Conservation (phyloP, 371 early-diverging fungal genomes). For the Apophysomyces trapeziformis region DNA sequence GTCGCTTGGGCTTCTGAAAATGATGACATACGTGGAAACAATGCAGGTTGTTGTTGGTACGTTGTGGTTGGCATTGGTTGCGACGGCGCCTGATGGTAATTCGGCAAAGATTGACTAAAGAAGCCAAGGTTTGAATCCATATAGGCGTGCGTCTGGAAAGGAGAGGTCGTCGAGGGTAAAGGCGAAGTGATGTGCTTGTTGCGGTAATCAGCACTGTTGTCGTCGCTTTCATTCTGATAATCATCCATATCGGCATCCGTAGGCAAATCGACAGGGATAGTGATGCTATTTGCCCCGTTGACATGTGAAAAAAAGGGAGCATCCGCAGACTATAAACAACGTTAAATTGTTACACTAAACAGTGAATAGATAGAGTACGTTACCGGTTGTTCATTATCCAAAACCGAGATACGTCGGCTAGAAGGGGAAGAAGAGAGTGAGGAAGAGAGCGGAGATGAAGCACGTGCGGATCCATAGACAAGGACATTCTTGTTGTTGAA, state of each 20-base stretch:
- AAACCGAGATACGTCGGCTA: conserved; percentile 3
- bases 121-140: conserved; percentile 16
- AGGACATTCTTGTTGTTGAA: conserved; percentile 29
- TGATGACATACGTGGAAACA: conserved; percentile 14
- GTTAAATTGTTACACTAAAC: not conserved
- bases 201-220: conserved; percentile 5
- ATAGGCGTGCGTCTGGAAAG: not conserved
- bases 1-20: conserved; percentile 25
- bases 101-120: conserved; percentile 28
- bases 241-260: conserved; percentile 41
- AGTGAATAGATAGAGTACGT: not conserved
- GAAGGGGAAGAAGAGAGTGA: conserved; percentile 5
- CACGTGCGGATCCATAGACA: conserved; percentile 32
- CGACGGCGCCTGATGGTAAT: conserved; percentile 9
- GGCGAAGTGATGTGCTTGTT: conserved; percentile 23
- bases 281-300: conserved; percentile 33
- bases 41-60: conserved; percentile 12
- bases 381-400: conserved; percentile 1
- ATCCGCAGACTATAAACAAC: conserved; percentile 10
- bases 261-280: conserved; percentile 37
- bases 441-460: conserved; percentile 18
- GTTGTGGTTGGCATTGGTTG: conserved; percentile 5
- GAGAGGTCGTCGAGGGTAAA: conserved; percentile 16
- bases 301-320: conserved; percentile 23
- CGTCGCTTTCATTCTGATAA: conserved; percentile 13